Evolutionary conservation across 192 early-diverging fungal species (phyloP), one percentile per base, ranked within the genome.

Genomic region (Glomus cerebriforme): DNA sequence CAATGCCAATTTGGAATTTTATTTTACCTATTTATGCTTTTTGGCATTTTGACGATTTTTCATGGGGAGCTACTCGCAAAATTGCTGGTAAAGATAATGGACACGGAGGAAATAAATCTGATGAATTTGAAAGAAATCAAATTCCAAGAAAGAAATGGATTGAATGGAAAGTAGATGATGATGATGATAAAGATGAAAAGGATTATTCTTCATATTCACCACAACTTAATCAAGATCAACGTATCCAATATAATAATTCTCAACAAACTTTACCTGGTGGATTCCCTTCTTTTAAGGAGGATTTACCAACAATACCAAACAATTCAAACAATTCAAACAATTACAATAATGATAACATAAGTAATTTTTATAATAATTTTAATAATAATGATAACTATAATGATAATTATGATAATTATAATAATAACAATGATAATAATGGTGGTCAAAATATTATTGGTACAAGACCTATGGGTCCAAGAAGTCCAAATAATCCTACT

Each of bases 1-100:
- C 96, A 15, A 85, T 98, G 35, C 97, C 97, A 15, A 81, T 99
- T 22, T 99, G 97, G 97, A 96, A 99, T 83, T 90, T 98, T 72
- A 79, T 99, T 49, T 89, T 99, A 31, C 97, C 97, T 7, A 59
- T 92, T 0, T 99, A 99, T 79, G 91, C 96, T 7, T 97, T 93
- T 86, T 97, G 95, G 95, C 93, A 96, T 83, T 96, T 96, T 86
- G 94, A 95, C 81, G 76, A 97, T 79, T 97, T 97, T 71, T 91
- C 90, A 45, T 96, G 94, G 93, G 94, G 93, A 22, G 89, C 90
- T 34, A 95, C 93, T 19, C 90, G 93, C 47, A 90, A 90, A 66
- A 91, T 95, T 17, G 87, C 86, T 43, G 92, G 92, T 67, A 92
- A 92, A 77, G 87, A 84, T 77, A 91, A 90, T 49, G 88, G 86